Evolutionary conservation across 73 alveolate genomes (phyloP), one percentile per base, ranked within the genome.

Genomic region (Paramecium caudatum): DNA sequence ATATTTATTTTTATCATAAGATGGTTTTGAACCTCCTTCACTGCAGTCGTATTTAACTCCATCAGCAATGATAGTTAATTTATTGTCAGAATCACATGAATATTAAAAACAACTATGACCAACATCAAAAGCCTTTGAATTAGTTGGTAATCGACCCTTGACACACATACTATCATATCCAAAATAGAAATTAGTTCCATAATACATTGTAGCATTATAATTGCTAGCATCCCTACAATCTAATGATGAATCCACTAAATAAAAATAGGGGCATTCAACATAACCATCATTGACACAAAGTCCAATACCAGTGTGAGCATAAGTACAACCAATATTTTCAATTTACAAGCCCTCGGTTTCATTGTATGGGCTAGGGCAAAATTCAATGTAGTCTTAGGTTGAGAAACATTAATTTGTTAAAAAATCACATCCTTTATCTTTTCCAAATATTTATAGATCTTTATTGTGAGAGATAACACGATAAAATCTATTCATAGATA

Each of bases 161-260:
- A 74, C 27, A 74, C 88, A 74, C 69, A 74, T 74, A 74, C 88
- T 74, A 45, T 74, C 88, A 74, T 68, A 68, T 32, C 84, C 84
- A 68, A 68, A 68, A 30, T 68, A n/a, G 5, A 34, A 23, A 10
- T 55, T 55, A 3, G 46, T 23, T 55, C 80, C 80, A 0, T 6
- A 4, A 36, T 32, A 65, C 1, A 10, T 0, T 4, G 34, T 33
- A 7, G 55, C 32, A 41, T 30, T 8, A 19, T 37, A 45, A 43
- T 74, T 74, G 0, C 25, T 5, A 9, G 88, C 84, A 68, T 68
- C 84, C 16, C 84, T 68, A n/a, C 84, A 68, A 33, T 37, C 50
- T 1, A 68, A 34, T 0, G 10, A 16, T 3, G 43, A 10, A n/a
- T n/a, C n/a, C 2, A 23, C 2, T 7, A 55, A 3, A 23, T 8